Evolutionary conservation across 2,329 filamentous ascomycete genomes (phyloP), one percentile per base, ranked within the genome.

Genomic region (Fusarium albidum): DNA sequence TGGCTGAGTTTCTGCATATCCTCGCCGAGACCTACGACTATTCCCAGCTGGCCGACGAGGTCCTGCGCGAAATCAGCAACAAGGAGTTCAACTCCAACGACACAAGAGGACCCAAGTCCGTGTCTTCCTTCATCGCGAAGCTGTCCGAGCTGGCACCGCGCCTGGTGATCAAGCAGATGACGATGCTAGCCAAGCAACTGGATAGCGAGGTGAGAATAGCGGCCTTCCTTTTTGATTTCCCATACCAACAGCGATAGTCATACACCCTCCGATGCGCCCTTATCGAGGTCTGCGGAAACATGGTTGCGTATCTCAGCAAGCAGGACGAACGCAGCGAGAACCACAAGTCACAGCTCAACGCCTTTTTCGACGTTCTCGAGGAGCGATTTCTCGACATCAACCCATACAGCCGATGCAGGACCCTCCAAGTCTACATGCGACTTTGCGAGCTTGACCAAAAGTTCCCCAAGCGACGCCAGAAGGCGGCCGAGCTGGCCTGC

Each of bases 31-130:
- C 97, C 77, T 99, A 98, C 76, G 95, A 99, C 75, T 96, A 98
- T 71, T 91, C 93, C 13, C 95, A 99, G 69, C 82, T 99, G 9
- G 89, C 92, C 5, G 95, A 97, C 71, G 95, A 99, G 70, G 91
- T 98, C 26, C 75, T 99, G 52, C 88, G 92, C 67, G 95, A 99
- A 70, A 84, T 99, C 62, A 96, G 93, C 72, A 96, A 93, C 75
- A 99, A 96, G 72, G 94, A 98, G 70, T 99, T 98, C 78, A 97
- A 96, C 74, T 94, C 90, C 57, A 99, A 96, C 68, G 96, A 99
- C 72, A 92, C 90, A 2, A 92, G 90, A 70, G 95, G 95, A 0
- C 95, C 96, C 11, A 99, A 98, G 73, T 98, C 94, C 1, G 92
- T 98, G 8, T 98, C 95, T 12, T 85, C 90, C 1, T 99, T 99